Evolutionary conservation across 768 basidiomycete species (phyloP).

Genomic region (Boletus patriciae): DNA sequence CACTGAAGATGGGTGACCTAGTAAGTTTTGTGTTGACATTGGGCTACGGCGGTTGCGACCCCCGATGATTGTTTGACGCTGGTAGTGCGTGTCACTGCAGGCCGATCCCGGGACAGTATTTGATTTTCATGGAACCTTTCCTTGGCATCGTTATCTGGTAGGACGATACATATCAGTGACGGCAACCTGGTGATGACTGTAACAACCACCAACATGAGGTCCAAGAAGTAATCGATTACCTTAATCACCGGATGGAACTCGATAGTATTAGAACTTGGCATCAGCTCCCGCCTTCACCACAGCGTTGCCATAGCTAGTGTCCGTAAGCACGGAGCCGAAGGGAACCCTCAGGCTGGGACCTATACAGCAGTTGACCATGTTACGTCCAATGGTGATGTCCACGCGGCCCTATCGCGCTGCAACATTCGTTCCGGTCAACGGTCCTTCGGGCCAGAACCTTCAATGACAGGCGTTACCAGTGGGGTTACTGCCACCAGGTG

Average conservation of each 20-base stretch:
- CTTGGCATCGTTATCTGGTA: neutral
- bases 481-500: neutral
- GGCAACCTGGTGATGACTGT: neutral
- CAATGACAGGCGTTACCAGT: neutral
- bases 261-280: neutral
- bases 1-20: too few species aligned
- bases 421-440: neutral
- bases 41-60: too few species aligned
- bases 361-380: neutral
- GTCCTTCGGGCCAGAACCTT: neutral
- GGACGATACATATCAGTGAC: neutral
- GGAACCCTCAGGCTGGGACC: too few species aligned
- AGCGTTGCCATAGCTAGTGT: neutral
- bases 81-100: too few species aligned
- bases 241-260: neutral
- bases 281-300: neutral
- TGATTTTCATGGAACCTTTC: neutral
- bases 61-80: too few species aligned
- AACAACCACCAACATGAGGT: neutral
- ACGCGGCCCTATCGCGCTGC: too few species aligned
- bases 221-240: neutral
- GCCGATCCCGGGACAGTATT: too few species aligned
- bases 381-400: neutral
- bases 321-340: neutral
- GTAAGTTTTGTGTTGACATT: too few species aligned